Conservation (phyloP, 768 basidiomycete genomes). For the Mycena latifolia region DNA sequence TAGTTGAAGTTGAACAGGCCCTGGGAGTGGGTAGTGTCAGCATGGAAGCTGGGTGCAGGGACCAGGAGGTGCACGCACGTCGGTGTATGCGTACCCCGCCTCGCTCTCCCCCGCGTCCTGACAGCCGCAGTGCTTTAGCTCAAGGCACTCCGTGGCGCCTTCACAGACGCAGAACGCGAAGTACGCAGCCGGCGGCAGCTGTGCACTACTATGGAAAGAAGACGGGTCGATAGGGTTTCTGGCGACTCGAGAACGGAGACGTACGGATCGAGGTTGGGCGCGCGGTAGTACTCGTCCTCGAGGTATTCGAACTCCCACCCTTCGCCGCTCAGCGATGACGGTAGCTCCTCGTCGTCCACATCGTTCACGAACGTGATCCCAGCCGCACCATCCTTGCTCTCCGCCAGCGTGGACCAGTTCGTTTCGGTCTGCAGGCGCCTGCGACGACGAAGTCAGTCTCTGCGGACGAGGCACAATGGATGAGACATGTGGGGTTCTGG, state of each 20-base stretch:
- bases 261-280: neutral
- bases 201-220: too few species aligned
- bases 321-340: neutral
- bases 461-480: neutral
- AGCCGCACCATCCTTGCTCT: slow-evolving; percentile 4
- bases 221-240: too few species aligned
- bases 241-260: neutral
- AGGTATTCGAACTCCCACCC: slow-evolving; percentile 24
- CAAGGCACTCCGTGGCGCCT: neutral
- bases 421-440: slow-evolving; percentile 28
- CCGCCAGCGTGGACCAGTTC: slow-evolving; percentile 12
- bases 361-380: slow-evolving; percentile 31
- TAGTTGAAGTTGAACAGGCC: slow-evolving; percentile 34
- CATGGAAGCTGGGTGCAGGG: neutral
- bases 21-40: neutral
- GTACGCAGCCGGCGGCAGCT: neutral
- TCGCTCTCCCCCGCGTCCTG: neutral
- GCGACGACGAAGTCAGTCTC: neutral
- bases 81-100: slow-evolving; percentile 19
- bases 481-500: too few species aligned
- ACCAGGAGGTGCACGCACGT: slow-evolving; percentile 10
- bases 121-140: neutral
- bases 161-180: slow-evolving; percentile 9
- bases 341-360: slow-evolving; percentile 28
- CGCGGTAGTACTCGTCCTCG: slow-evolving; percentile 23